Base-by-base conservation (phyloP, 768 basidiomycete species). In the Mycena capillaripes region DNA sequence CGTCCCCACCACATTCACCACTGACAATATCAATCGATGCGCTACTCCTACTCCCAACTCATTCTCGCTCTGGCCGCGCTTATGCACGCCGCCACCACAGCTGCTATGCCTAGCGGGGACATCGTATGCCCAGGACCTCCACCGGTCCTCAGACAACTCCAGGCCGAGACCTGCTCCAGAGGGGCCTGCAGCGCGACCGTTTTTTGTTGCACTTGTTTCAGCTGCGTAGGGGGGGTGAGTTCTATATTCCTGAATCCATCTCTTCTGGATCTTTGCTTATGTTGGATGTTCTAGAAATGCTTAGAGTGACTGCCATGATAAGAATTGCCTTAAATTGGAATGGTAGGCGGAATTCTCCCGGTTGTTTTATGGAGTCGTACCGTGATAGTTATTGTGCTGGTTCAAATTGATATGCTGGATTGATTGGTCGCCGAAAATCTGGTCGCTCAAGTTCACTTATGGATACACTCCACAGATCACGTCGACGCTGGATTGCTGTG, bases 241-340 rank as follows among this genome's bases (percentile, higher is more conserved):
- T 44, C 27, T 44, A 60, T 60, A 44, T 44, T 44, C 59, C 40
- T 42, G 59, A 60, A 60, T 60, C n/a, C 59, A 44, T 61, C n/a
- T n/a, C n/a, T n/a, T n/a, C n/a, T n/a, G 32, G 60, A 61, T 48
- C 44, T 61, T 61, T 61, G 60, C 60, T 46, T 61, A 61, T 61
- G 21, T 61, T 61, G 60, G 60, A 61, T 61, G 42, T 61, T 48
- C 44, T 61, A 61, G 60, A 61, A 61, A 61, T 61, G 60, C 38
- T 29, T 46, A 10, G 60, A 61, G 29, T 61, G 44, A 61, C 60
- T 61, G 60, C 40, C 40, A 48, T 61, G 60, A 61, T 48, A 61
- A 61, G 60, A 61, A 61, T 46, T 61, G 60, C 60, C 29, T 30
- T 44, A 29, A 61, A 61, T n/a, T n/a, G n/a, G n/a, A n/a, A n/a